Conservation (phyloP, 176 grass and related monocot species). For the Poa pratensis region DNA sequence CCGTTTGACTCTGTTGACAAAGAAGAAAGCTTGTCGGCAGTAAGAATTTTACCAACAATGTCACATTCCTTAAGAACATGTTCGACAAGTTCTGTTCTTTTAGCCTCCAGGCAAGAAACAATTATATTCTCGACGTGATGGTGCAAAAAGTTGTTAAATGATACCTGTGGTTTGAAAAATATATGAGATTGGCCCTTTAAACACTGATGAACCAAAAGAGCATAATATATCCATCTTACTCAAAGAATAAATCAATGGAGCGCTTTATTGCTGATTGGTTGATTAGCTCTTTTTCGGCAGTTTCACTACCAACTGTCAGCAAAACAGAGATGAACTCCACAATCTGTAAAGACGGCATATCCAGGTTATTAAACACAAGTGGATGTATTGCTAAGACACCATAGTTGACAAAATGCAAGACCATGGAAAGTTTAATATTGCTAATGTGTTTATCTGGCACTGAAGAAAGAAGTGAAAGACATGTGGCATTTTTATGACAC, state of each 20-base stretch:
- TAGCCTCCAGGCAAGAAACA: conserved; percentile 91
- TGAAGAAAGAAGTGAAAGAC: background rate
- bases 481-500: background rate
- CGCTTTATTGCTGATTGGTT: conserved; percentile 76
- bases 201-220: conserved; percentile 12
- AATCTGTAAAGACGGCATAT: conserved; percentile 56
- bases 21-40: conserved; percentile 65
- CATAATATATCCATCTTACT: conserved; percentile 59
- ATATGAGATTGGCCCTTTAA: conserved; percentile 11
- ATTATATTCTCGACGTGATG: conserved; percentile 95
- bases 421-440: conserved; percentile 25
- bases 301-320: conserved; percentile 88
- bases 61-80: conserved; percentile 89
- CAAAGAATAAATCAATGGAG: conserved; percentile 86
- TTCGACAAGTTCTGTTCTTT: conserved; percentile 74
- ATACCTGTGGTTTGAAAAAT: conserved; percentile 70
- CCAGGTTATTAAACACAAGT: conserved; percentile 40
- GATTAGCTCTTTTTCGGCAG: conserved; percentile 90
- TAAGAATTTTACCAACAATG: conserved; percentile 92
- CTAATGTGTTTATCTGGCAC: background rate
- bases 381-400: conserved; percentile 4
- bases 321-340: conserved; percentile 97
- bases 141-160: conserved; percentile 97
- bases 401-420: conserved; percentile 26
- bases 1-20: conserved; percentile 72